A percentile compares a stretch with the other conserved stretches of the same genome.
Evolutionary conservation across 805 yeast species (phyloP).

Genomic region (Ogataea minuta): DNA sequence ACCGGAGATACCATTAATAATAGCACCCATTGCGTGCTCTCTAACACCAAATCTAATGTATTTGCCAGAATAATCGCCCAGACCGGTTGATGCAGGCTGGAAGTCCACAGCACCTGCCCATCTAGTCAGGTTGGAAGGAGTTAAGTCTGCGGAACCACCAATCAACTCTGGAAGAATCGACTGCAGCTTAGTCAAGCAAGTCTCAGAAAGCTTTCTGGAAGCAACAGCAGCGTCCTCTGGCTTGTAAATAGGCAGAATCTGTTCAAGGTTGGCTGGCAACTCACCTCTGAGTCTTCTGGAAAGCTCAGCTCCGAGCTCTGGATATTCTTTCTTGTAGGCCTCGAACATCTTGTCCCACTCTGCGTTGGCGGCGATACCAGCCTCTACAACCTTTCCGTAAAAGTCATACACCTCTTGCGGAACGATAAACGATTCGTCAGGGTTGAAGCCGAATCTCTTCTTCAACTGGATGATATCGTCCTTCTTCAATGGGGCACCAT

Average conservation of each 20-base stretch:
- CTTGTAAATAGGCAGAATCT: constrained; percentile 73
- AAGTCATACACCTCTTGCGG: constrained; percentile 79
- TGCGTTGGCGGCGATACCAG: constrained; percentile 65
- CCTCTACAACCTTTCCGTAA: constrained; percentile 54
- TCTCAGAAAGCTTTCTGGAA: constrained; percentile 90
- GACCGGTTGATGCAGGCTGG: constrained; percentile 79
- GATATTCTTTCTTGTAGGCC: constrained; percentile 65
- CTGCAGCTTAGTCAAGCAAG: constrained; percentile 61
- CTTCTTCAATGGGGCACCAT: constrained; percentile 93
- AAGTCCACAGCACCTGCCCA: constrained; percentile 81
- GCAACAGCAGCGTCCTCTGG: constrained; percentile 82
- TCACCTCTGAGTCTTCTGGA: constrained; percentile 72
- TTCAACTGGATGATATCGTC: constrained; percentile 90
- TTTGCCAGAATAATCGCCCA: constrained; percentile 89
- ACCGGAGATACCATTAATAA: constrained; percentile 95
- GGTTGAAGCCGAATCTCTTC: constrained; percentile 82
- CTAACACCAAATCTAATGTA: constrained; percentile 97
- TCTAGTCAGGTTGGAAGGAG: constrained; percentile 95
- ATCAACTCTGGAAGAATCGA: constrained; percentile 78
- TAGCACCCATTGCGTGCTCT: constrained; percentile 99
- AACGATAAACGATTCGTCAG: constrained; percentile 73
- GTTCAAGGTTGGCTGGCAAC: constrained; percentile 82
- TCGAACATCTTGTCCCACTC: constrained; percentile 72
- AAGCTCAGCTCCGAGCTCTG: constrained; percentile 75
- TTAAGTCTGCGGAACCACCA: constrained; percentile 98